Evolutionary conservation across 371 early-diverging fungal species (phyloP), one percentile per base, ranked within the genome.

Genomic region (Caulochytrium protostelioides): DNA sequence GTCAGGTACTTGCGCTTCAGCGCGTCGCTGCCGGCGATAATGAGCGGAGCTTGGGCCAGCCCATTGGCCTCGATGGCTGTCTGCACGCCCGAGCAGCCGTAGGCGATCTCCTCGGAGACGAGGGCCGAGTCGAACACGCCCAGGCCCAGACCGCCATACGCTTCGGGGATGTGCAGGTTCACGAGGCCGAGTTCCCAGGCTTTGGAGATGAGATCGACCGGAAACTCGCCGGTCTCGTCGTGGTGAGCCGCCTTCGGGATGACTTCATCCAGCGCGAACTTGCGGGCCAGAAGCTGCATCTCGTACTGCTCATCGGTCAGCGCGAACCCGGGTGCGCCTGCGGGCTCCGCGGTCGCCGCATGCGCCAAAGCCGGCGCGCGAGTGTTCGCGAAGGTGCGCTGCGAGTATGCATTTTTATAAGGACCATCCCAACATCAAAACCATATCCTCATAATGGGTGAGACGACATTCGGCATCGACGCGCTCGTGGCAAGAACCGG

Each of bases 61-160:
- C 77, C 76, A 55, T 92, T 92, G 18, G 90, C 94, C 50, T 91
- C 91, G 32, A 85, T 84, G 27, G 94, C 94, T 1, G 94, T 92
- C 50, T 87, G 87, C 43, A 92, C 89, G 35, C 91, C 94, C 10
- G 83, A 67, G 57, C 94, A 92, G 8, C 94, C 94, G 45, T 69
- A 90, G n/a, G 90, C 81, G 26, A 92, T 48, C 51, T 83, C 82
- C 49, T 84, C 85, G 14, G 76, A 72, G 23, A 84, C 72, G 32
- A 84, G 48, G 9, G 79, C 70, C 43, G 76, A 70, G 39, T 82
- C 83, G 30, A 84, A 41, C 0, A 78, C 79, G 37, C 81, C 79
- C 8, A 83, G 56, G 18, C 78, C 84, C 30, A 72, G 57, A 39
- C 94, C 94, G 25, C 90, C 90, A 47, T 80, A 89, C 34, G 63